Conservation (phyloP, 768 basidiomycete genomes). For the Daedaleopsis nitida region DNA sequence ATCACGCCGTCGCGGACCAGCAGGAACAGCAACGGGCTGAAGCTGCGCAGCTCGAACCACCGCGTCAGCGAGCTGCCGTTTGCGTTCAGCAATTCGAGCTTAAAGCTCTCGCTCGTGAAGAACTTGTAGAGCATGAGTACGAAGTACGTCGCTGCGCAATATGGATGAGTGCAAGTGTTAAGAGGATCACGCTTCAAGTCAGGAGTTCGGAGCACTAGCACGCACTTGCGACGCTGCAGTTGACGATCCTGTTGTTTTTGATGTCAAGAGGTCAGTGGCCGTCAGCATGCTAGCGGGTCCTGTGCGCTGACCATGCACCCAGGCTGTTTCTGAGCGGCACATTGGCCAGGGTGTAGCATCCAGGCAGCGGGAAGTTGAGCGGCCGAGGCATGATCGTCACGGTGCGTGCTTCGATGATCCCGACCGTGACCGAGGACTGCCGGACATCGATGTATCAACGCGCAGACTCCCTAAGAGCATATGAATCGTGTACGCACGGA, state of each 20-base stretch:
- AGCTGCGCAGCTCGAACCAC: background rate
- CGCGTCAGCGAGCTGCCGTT: background rate
- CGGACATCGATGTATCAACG: background rate
- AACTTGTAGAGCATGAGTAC: background rate
- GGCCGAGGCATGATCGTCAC: background rate
- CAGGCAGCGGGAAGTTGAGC: background rate
- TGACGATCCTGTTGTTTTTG: background rate
- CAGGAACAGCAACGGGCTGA: background rate
- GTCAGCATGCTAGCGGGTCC: background rate
- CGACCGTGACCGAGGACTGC: background rate
- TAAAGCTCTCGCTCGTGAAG: conserved; percentile 1
- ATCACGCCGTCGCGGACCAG: background rate
- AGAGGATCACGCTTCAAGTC: background rate
- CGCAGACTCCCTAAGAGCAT: background rate
- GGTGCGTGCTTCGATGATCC: background rate
- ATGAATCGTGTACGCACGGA: background rate
- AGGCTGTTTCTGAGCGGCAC: background rate
- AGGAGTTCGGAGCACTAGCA: background rate
- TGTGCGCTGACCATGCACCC: background rate
- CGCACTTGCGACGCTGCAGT: background rate
- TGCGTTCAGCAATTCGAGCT: background rate
- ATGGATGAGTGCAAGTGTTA: background rate
- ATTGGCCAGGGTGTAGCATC: background rate
- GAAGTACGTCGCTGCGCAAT: background rate
- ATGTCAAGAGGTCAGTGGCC: background rate